Evolutionary conservation across 108 stramenopile genomes (phyloP), one percentile per base, ranked within the genome.

Genomic region (Thalassiosira profunda): DNA sequence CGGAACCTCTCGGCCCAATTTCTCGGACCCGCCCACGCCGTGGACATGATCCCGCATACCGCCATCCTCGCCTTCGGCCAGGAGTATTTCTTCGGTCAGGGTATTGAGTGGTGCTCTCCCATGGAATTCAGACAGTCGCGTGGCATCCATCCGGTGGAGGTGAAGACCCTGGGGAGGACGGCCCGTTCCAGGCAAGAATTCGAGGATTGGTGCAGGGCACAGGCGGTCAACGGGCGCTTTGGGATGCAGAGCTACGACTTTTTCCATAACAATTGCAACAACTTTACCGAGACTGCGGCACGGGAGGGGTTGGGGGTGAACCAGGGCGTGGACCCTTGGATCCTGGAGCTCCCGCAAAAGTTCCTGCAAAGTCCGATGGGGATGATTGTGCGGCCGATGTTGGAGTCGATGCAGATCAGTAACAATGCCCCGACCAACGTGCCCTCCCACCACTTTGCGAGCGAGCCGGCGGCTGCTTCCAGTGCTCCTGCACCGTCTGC

Each of bases 21-120:
- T 52, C 65, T 93, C 12, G 88, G 88, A 12, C 81, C 88, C 1
- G 41, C 72, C 15, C 83, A 88, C 45, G 70, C 82, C 35, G 74
- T 90, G 18, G 92, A 93, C 17, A 83, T 88, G 23, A 84, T 93
- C 36, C 92, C 92, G 9, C 92, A 93, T 56, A 88, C 87, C 11
- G 86, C 74, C 6, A 62, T 88, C 17, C 6, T 92, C 9, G 86
- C 71, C 2, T 89, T 63, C 60, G 88, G 88, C 1, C 55, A 71
- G 20, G 91, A 92, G 62, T 92, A 89, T 49, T 92, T 85, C 61
- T 92, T 89, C 74, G 91, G 91, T 0, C 55, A 57, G 20, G 91
- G 91, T 40, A 86, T 89, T 46, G 80, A 88, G 60, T 69, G 54
- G 61, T 77, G 76, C 34, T 46, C 31, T 18, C 77, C 71, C 0